Evolutionary conservation across 78 protist species (phyloP).

Genomic region (slime mould (Dictyostelium discoideum)): DNA sequence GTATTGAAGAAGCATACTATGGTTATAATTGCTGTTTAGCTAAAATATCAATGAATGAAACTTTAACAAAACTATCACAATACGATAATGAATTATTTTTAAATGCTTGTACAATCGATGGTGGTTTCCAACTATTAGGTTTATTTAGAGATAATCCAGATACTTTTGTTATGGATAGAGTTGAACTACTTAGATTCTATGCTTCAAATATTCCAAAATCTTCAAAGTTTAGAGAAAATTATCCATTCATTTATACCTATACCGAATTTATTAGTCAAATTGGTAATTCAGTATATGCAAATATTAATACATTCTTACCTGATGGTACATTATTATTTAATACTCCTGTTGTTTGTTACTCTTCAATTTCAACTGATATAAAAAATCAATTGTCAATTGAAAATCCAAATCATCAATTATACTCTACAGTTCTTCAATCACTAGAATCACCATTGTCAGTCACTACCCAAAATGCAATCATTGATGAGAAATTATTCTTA

Average conservation of each 20-base stretch:
- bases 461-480: not conserved
- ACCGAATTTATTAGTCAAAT: not conserved
- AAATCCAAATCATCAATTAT: conserved; percentile 15
- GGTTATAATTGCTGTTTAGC: not conserved
- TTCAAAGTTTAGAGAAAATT: not conserved
- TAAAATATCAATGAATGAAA: not conserved
- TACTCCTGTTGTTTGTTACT: not conserved
- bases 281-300: not conserved
- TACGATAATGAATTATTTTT: conserved; percentile 5
- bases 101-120: not conserved
- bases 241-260: not conserved
- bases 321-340: conserved; percentile 6
- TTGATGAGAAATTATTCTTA: not conserved
- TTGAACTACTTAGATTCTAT: not conserved
- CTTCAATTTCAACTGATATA: not conserved
- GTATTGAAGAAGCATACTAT: not conserved
- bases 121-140: not conserved
- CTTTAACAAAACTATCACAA: not conserved
- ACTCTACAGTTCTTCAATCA: not conserved
- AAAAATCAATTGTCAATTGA: not conserved
- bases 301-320: not conserved
- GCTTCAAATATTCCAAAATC: not conserved
- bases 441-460: not conserved
- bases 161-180: not conserved
- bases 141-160: not conserved